phyloP scores from a whole-genome alignment of 2,329 filamentous ascomycete genomes.

The Dichotomopilus funicola region DNA sequence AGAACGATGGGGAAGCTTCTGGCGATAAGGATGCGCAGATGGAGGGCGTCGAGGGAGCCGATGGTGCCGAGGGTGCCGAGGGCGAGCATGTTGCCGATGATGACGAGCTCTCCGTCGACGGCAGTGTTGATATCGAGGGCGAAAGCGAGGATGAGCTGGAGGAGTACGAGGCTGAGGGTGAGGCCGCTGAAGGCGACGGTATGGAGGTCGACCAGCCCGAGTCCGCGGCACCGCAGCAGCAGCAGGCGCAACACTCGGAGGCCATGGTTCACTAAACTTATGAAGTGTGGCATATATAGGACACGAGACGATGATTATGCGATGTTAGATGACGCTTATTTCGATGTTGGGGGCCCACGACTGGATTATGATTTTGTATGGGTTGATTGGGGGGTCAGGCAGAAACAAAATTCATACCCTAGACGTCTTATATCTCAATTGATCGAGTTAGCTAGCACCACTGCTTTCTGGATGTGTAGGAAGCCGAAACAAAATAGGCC shows the following conservation, averaged over 20 bases:
- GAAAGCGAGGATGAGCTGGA: slow-evolving; percentile 36
- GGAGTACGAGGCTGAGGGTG: slow-evolving; percentile 27
- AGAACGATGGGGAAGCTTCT: slow-evolving; percentile 22
- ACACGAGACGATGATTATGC: not conserved
- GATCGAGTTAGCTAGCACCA: not conserved
- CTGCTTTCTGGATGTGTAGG: too few relatives aligned
- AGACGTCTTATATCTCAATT: slow-evolving; percentile 10
- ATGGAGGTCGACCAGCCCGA: slow-evolving; percentile 34
- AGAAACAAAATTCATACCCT: slow-evolving; percentile 19
- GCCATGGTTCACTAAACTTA: slow-evolving; percentile 16
- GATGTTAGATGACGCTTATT: too few relatives aligned
- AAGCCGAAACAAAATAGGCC: too few relatives aligned
- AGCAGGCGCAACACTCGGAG: not conserved
- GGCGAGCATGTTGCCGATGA: slow-evolving; percentile 28
- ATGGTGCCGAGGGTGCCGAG: slow-evolving; percentile 29
- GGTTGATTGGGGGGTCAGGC: slow-evolving; percentile 2
- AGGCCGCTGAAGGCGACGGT: slow-evolving; percentile 23
- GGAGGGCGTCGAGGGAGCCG: slow-evolving; percentile 30
- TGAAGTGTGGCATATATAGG: not conserved
- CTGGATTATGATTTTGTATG: slow-evolving; percentile 10
- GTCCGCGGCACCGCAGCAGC: slow-evolving; percentile 8
- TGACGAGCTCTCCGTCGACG: slow-evolving; percentile 34
- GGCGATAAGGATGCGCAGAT: slow-evolving; percentile 29
- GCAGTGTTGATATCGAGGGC: slow-evolving; percentile 34
- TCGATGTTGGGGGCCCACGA: not conserved